phyloP scores from a whole-genome alignment of 176 grass and related monocot species.

The Triticum dicoccoides region DNA sequence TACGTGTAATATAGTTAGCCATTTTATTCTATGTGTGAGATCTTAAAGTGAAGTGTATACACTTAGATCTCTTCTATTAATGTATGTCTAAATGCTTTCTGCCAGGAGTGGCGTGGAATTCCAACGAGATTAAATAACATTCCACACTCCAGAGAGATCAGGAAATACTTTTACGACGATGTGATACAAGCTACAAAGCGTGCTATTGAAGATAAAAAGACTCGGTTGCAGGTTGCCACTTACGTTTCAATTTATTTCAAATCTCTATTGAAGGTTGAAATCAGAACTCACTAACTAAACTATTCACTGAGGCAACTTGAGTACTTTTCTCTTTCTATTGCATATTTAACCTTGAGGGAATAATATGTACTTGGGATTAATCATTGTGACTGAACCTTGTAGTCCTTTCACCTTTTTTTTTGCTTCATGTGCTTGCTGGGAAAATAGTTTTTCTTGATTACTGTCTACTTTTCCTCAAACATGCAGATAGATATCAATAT shows the following conservation, averaged over 20 bases:
- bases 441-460: not conserved
- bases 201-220: conserved; percentile 89
- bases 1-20: conserved; percentile 31
- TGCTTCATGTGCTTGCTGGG: not conserved
- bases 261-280: not conserved
- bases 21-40: conserved; percentile 19
- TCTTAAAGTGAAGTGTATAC: not conserved
- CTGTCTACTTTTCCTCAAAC: conserved; percentile 15
- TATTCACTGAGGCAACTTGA: not conserved
- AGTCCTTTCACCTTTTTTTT: not conserved
- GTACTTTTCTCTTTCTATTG: conserved; percentile 4
- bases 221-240: conserved; percentile 65
- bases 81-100: conserved; percentile 19
- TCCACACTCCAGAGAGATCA: conserved; percentile 96
- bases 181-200: conserved; percentile 58
- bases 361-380: conserved; percentile 19
- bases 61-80: conserved; percentile 17
- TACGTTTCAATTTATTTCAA: conserved; percentile 5
- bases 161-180: conserved; percentile 87
- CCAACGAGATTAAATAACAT: conserved; percentile 95
- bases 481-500: conserved; percentile 95
- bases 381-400: not conserved
- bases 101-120: conserved; percentile 82
- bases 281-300: not conserved
- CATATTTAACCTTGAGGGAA: not conserved